These are phyloP conservation scores for Colletotrichum godetiae DNA, from an alignment of 2,329 filamentous ascomycete genomes.

Conservation along the genomic window DNA sequence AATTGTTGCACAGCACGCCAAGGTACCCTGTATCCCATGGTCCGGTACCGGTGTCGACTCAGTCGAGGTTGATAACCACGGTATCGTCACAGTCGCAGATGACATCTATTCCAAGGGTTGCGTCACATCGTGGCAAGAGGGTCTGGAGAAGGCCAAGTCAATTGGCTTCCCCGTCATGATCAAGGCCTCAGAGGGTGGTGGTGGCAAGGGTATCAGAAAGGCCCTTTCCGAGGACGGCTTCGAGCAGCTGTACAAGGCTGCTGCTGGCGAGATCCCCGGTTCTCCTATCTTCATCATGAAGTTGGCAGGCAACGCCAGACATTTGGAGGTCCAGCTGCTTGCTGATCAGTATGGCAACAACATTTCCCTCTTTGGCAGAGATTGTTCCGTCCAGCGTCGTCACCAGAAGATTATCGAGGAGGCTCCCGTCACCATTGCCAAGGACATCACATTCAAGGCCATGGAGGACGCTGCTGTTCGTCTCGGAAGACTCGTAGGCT, in stretches of 20 bases:
- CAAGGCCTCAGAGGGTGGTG: slow-evolving; percentile 99
- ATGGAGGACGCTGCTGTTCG: slow-evolving; percentile 98
- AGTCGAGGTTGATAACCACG: slow-evolving; percentile 81
- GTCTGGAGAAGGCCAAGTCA: slow-evolving; percentile 83
- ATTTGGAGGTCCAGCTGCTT: slow-evolving; percentile 96
- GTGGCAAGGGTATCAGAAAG: slow-evolving; percentile 99
- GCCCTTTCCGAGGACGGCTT: slow-evolving; percentile 88
- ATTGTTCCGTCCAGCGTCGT: slow-evolving; percentile 97
- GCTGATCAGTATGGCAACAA: slow-evolving; percentile 99
- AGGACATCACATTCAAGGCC: slow-evolving; percentile 85
- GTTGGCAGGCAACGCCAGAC: slow-evolving; percentile 93
- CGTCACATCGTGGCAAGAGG: slow-evolving; percentile 89
- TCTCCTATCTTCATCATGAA: slow-evolving; percentile 99
- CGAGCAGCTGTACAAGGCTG: slow-evolving; percentile 89
- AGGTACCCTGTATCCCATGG: slow-evolving; percentile 99
- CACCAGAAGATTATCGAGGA: slow-evolving; percentile 99
- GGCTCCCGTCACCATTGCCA: slow-evolving; percentile 96
- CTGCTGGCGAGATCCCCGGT: slow-evolving; percentile 96
- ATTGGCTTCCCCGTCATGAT: slow-evolving; percentile 99
- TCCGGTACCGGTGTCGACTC: slow-evolving; percentile 91
- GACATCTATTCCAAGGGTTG: slow-evolving; percentile 90
- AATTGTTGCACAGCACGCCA: slow-evolving; percentile 96
- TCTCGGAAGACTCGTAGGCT: slow-evolving; percentile 92
- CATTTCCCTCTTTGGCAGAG: slow-evolving; percentile 97
- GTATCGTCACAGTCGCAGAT: slow-evolving; percentile 92